Percentiles rank a stretch among this genome's conserved stretches.
phyloP scores from a whole-genome alignment of 352 stramenopile species.

The Globisporangium middletonii region DNA sequence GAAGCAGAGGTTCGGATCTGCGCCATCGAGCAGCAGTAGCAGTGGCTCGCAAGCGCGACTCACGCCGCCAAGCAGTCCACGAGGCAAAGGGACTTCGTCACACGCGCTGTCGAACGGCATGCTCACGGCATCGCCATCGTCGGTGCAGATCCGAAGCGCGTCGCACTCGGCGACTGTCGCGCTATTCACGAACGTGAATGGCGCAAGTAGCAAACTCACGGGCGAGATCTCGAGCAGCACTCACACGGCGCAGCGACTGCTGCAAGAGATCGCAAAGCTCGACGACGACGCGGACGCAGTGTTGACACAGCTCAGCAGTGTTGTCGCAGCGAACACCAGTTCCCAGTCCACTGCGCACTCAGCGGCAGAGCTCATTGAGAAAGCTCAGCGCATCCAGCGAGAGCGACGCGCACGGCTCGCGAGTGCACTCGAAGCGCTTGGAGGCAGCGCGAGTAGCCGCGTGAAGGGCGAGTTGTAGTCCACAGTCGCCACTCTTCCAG shows the following conservation, averaged over 20 bases:
- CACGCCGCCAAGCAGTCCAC: constrained; percentile 1
- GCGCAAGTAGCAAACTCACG: not conserved
- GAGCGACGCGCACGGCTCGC: constrained; percentile 3
- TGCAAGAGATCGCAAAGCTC: constrained; percentile 6
- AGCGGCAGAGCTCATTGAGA: constrained; percentile 1
- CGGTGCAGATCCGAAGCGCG: not conserved
- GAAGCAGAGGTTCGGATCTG: not conserved
- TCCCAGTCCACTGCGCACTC: no score
- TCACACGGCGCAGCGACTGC: not conserved
- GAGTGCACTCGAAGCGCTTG: constrained; percentile 1
- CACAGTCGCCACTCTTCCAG: no score
- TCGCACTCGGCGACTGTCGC: not conserved
- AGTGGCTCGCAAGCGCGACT: not conserved
- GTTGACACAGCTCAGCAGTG: not conserved
- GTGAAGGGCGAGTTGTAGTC: no score
- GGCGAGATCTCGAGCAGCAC: not conserved
- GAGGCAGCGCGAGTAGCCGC: not conserved
- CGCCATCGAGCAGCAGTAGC: not conserved
- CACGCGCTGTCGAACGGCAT: not conserved
- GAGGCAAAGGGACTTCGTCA: not conserved
- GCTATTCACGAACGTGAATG: not conserved
- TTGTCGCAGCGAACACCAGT: not conserved
- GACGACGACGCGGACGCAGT: constrained; percentile 8
- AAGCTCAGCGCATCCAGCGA: not conserved
- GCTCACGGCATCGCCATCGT: not conserved